Conservation (phyloP, 768 basidiomycete genomes). For the Mycena filopes region DNA sequence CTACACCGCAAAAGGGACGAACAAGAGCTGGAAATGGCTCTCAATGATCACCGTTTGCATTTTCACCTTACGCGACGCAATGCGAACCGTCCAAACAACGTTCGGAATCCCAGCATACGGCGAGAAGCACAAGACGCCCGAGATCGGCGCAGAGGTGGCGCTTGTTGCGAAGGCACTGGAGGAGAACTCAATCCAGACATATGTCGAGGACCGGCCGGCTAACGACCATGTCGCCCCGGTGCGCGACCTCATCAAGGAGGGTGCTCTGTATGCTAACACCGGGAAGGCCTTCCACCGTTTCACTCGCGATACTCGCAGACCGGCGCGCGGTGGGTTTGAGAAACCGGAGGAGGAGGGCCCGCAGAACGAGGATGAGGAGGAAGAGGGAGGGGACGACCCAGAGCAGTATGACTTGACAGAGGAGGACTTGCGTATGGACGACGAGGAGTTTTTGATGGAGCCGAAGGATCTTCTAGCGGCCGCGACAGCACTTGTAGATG, state of each 20-base stretch:
- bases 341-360: not conserved
- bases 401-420: not conserved
- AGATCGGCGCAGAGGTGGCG: not conserved
- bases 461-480: not conserved
- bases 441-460: conserved; percentile 16
- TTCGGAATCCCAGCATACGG: conserved; percentile 23
- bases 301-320: conserved; percentile 3
- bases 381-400: not conserved
- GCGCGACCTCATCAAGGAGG: conserved; percentile 20
- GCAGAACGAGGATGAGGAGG: not conserved
- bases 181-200: conserved; percentile 20
- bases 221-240: not conserved
- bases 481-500: not conserved
- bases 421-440: conserved; percentile 16
- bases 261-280: conserved; percentile 20
- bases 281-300: conserved; percentile 5
- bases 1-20: conserved; percentile 16
- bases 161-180: not conserved
- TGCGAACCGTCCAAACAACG: conserved; percentile 17
- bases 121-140: conserved; percentile 16
- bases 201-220: conserved; percentile 8
- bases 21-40: conserved; percentile 25
- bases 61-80: conserved; percentile 22
- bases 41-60: conserved; percentile 27
- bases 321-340: not conserved